phyloP scores from a whole-genome alignment of 257 asterid genomes.

The Fraxinus pennsylvanica region DNA sequence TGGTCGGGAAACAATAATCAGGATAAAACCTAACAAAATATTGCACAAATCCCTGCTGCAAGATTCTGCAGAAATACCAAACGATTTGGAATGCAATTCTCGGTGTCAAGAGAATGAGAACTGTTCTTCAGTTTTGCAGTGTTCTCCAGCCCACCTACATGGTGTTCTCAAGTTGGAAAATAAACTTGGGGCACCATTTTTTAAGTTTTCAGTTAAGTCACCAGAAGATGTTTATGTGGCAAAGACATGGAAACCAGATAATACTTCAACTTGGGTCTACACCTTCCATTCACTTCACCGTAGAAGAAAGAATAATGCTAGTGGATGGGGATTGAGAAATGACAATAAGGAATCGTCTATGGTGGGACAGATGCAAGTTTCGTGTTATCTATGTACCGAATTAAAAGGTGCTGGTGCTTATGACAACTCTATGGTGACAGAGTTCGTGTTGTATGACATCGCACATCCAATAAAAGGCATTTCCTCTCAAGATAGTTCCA shows the following conservation, averaged over 20 bases:
- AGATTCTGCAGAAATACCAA: conserved; percentile 45
- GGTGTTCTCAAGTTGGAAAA: conserved; percentile 67
- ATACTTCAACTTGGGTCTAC: conserved; percentile 64
- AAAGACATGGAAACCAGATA: conserved; percentile 68
- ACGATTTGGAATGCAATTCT: conserved; percentile 26
- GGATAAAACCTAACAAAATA: conserved; percentile 27
- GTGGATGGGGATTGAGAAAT: conserved; percentile 64
- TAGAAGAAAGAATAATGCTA: conserved; percentile 64
- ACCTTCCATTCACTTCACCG: conserved; percentile 71
- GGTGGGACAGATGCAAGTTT: conserved; percentile 78
- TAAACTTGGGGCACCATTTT: conserved; percentile 56
- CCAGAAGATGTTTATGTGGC: conserved; percentile 71
- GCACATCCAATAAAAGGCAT: conserved; percentile 41
- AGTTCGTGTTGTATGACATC: conserved; percentile 66
- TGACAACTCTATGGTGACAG: conserved; percentile 72
- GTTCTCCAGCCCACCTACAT: conserved; percentile 74
- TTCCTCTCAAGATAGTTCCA: conserved; percentile 23
- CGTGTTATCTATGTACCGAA: conserved; percentile 63
- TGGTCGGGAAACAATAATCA: conserved; percentile 21
- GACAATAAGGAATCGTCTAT: conserved; percentile 44
- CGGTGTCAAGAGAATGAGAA: conserved; percentile 33
- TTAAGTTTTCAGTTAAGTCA: conserved; percentile 67
- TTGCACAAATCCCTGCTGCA: conserved; percentile 39
- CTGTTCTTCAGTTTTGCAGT: conserved; percentile 24
- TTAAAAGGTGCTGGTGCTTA: conserved; percentile 47